Percentiles rank a stretch among this genome's conserved stretches.
Conservation (phyloP, 2,329 filamentous ascomycete genomes). For the Fusarium guadeloupense region DNA sequence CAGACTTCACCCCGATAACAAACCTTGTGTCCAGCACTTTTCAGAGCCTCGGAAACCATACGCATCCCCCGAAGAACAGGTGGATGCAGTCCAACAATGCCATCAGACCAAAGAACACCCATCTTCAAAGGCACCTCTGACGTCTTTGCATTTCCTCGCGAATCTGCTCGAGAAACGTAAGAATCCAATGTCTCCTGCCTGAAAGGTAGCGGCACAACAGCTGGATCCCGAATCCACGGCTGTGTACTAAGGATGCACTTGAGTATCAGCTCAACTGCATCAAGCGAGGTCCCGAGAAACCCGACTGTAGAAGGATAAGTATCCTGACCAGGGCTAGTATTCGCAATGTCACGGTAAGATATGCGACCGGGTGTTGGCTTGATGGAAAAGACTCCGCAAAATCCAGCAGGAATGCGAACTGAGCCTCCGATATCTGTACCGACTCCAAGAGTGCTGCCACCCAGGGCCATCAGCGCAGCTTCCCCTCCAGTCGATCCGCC, state of each 20-base stretch:
- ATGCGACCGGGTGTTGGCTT: slow-evolving; percentile 34
- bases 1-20: too few species aligned
- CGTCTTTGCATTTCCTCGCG: not conserved
- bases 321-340: slow-evolving; percentile 63
- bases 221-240: slow-evolving; percentile 74
- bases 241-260: slow-evolving; percentile 64
- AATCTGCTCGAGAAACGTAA: slow-evolving; percentile 46
- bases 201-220: slow-evolving; percentile 73
- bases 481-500: slow-evolving; percentile 52
- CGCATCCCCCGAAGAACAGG: slow-evolving; percentile 58
- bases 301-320: slow-evolving; percentile 70
- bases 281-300: slow-evolving; percentile 65
- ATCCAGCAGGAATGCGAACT: slow-evolving; percentile 46
- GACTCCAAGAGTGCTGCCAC: slow-evolving; percentile 47
- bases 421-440: slow-evolving; percentile 51
- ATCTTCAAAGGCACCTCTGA: slow-evolving; percentile 57
- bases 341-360: slow-evolving; percentile 32
- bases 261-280: slow-evolving; percentile 63
- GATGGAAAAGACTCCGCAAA: slow-evolving; percentile 34
- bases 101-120: slow-evolving; percentile 63
- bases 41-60: slow-evolving; percentile 1
- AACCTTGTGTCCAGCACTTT: slow-evolving; percentile 54
- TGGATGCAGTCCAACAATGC: slow-evolving; percentile 60
- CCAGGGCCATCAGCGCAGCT: slow-evolving; percentile 46
- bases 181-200: slow-evolving; percentile 57